Conservation (phyloP, 176 grass and related monocot genomes). For the maize (Zea mays) region DNA sequence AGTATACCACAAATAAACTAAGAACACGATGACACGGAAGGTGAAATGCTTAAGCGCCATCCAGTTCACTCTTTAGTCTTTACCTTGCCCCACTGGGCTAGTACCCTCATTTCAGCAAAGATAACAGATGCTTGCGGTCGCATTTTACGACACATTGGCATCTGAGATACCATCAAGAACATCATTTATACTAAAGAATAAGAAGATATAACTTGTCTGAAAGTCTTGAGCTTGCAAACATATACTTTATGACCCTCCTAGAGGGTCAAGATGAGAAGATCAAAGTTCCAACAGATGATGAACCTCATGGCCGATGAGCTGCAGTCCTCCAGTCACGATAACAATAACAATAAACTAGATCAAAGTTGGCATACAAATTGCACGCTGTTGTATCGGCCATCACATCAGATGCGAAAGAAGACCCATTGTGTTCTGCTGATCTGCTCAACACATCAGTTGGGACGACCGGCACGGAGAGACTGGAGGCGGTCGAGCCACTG, state of each 20-base stretch:
- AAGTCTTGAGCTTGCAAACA: neutral
- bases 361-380: neutral
- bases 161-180: neutral
- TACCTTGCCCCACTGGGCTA: neutral
- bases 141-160: neutral
- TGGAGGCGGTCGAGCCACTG: slow-evolving; percentile 64
- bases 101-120: neutral
- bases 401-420: neutral
- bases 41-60: neutral
- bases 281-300: neutral
- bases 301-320: neutral
- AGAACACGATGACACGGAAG: neutral
- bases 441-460: slow-evolving; percentile 7
- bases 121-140: neutral
- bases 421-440: neutral
- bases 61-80: neutral
- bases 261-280: neutral
- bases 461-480: slow-evolving; percentile 29
- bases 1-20: neutral
- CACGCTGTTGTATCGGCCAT: neutral
- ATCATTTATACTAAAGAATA: neutral
- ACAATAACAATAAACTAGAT: neutral
- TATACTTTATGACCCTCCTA: neutral
- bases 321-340: neutral
- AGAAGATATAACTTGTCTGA: neutral